Conservation (phyloP, 208 protist genomes). For the Giardia duodenalis region DNA sequence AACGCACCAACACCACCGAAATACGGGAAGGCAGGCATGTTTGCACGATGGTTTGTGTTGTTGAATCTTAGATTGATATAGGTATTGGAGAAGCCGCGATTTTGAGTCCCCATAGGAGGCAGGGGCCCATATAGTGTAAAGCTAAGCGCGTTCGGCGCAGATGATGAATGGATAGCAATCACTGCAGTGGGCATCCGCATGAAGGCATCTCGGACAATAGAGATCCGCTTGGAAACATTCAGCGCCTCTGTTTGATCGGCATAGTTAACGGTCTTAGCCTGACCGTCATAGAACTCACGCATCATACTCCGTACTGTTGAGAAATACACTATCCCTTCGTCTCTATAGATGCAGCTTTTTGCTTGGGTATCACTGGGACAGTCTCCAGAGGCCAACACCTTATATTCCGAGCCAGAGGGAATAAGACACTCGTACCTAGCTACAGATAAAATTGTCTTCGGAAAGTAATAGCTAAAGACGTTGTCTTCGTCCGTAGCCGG, state of each 20-base stretch:
- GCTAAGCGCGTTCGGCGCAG: neutral
- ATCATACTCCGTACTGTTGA: neutral
- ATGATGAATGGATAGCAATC: neutral
- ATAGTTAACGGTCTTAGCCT: neutral
- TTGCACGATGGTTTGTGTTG: neutral
- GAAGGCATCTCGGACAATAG: neutral
- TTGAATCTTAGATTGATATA: neutral
- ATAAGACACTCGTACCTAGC: too few species aligned
- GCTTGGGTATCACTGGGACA: too few species aligned
- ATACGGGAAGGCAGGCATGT: neutral
- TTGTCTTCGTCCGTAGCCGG: too few species aligned
- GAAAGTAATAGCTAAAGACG: too few species aligned
- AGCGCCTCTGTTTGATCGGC: neutral
- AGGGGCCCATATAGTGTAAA: neutral
- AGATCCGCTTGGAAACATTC: neutral
- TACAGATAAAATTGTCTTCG: too few species aligned
- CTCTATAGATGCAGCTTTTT: too few species aligned
- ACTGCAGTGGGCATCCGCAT: neutral
- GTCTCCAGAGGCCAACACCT: too few species aligned
- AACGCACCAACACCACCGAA: neutral
- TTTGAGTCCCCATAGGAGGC: neutral
- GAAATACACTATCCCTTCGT: neutral
- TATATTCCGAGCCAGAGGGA: too few species aligned
- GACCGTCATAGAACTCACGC: neutral
- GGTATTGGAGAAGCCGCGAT: neutral